phyloP scores from a whole-genome alignment of 345 rosid species.

The Eucalyptus brandiana region DNA sequence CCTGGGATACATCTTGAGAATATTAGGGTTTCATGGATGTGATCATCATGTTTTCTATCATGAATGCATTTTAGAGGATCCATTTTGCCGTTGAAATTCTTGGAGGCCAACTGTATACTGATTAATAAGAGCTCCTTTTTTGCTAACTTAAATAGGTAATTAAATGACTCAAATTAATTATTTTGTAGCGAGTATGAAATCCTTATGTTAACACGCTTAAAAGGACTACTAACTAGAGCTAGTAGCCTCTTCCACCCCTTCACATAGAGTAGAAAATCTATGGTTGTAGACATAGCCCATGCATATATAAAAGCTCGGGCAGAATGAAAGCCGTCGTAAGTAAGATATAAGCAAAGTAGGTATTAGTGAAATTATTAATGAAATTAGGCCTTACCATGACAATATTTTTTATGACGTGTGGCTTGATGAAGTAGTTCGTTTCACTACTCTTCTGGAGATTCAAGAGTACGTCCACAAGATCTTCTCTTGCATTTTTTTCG shows the following conservation, averaged over 20 bases:
- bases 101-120: background rate
- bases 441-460: slow-evolving; percentile 1
- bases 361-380: background rate
- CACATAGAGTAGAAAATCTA: background rate
- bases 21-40: background rate
- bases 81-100: background rate
- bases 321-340: background rate
- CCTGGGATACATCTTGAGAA: background rate
- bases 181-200: background rate
- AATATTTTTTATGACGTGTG: slow-evolving; percentile 8
- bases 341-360: background rate
- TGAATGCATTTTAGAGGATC: background rate
- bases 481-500: background rate
- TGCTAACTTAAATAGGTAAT: background rate
- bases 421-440: slow-evolving; percentile 1
- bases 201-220: background rate
- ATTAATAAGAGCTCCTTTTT: background rate
- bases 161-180: background rate
- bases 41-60: background rate
- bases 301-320: background rate
- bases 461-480: slow-evolving; percentile 19
- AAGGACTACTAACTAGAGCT: background rate
- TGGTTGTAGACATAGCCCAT: background rate
- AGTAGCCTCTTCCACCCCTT: background rate
- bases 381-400: background rate